phyloP scores from a whole-genome alignment of 306 rosid species.

The Senna siamea region DNA sequence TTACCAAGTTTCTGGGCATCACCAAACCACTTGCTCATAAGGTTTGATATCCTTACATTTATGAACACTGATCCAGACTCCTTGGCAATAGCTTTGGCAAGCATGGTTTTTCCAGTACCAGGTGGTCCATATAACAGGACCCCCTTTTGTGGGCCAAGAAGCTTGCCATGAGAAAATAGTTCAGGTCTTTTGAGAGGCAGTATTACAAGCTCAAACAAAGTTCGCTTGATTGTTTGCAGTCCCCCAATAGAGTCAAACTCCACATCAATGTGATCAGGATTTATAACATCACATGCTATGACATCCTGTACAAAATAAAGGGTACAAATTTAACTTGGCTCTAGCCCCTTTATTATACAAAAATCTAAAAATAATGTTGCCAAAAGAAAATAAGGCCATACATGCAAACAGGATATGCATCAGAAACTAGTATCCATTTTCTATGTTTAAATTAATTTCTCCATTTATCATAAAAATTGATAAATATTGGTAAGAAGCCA shows the following conservation, averaged over 20 bases:
- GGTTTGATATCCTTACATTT: slow-evolving; percentile 84
- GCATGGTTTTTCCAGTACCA: slow-evolving; percentile 99
- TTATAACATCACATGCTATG: slow-evolving; percentile 90
- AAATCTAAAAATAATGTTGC: not conserved
- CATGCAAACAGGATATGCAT: not conserved
- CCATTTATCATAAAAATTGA: not conserved
- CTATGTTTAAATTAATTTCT: not conserved
- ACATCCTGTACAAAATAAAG: slow-evolving; percentile 72
- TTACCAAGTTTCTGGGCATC: slow-evolving; percentile 99
- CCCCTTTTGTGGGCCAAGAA: slow-evolving; percentile 96
- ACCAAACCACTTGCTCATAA: slow-evolving; percentile 99
- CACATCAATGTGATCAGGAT: slow-evolving; percentile 88
- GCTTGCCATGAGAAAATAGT: slow-evolving; percentile 80
- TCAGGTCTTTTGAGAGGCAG: slow-evolving; percentile 85
- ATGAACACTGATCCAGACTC: slow-evolving; percentile 96
- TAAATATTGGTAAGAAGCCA: not conserved
- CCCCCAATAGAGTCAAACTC: slow-evolving; percentile 93
- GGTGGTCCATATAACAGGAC: slow-evolving; percentile 95
- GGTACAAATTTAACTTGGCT: slow-evolving; percentile 12
- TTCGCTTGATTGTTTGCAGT: slow-evolving; percentile 72
- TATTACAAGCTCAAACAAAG: slow-evolving; percentile 86
- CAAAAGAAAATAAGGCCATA: not conserved
- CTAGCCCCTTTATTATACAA: not conserved
- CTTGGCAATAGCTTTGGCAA: slow-evolving; percentile 98
- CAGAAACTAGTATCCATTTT: not conserved